These are phyloP conservation scores for Rhynchosporium graminicola DNA, from an alignment of 2,329 filamentous ascomycete genomes.

Conservation along the genomic window DNA sequence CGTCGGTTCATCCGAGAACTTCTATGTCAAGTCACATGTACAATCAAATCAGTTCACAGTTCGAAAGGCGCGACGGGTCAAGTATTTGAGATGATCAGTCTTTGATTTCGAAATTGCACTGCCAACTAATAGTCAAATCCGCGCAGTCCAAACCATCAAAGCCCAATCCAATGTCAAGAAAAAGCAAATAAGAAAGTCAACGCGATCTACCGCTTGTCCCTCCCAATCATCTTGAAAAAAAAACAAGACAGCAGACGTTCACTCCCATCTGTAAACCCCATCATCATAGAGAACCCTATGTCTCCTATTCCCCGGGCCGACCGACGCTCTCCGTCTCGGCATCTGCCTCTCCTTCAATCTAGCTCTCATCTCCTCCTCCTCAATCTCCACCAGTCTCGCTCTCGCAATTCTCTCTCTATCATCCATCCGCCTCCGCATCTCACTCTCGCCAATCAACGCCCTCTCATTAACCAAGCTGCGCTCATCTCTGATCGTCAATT, in stretches of 20 bases:
- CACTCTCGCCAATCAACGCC: constrained; percentile 23
- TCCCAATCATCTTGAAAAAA: neutral
- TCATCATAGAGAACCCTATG: constrained; percentile 38
- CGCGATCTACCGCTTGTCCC: constrained; percentile 1
- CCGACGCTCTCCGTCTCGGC: constrained; percentile 30
- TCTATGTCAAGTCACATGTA: neutral
- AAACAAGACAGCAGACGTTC: constrained; percentile 12
- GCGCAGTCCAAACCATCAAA: neutral
- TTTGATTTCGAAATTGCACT: constrained; percentile 7
- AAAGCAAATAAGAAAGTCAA: constrained; percentile 14
- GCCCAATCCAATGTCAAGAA: neutral
- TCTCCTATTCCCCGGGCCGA: constrained; percentile 32
- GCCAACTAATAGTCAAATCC: neutral
- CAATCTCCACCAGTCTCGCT: constrained; percentile 19
- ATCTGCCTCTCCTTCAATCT: constrained; percentile 34
- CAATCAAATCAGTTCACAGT: neutral
- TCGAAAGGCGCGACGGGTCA: neutral
- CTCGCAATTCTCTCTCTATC: constrained; percentile 21
- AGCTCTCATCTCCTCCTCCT: constrained; percentile 31
- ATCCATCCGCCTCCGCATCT: constrained; percentile 24
- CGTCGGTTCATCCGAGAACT: neutral
- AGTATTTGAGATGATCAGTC: neutral
- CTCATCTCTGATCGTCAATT: constrained; percentile 19
- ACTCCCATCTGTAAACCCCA: constrained; percentile 38
- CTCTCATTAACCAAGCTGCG: constrained; percentile 19